A percentile compares a stretch with the other conserved stretches of the same genome.
These are phyloP conservation scores for Zygosaccharomyces sapae DNA, from an alignment of 1,139 yeast species.

Conservation along the genomic window DNA sequence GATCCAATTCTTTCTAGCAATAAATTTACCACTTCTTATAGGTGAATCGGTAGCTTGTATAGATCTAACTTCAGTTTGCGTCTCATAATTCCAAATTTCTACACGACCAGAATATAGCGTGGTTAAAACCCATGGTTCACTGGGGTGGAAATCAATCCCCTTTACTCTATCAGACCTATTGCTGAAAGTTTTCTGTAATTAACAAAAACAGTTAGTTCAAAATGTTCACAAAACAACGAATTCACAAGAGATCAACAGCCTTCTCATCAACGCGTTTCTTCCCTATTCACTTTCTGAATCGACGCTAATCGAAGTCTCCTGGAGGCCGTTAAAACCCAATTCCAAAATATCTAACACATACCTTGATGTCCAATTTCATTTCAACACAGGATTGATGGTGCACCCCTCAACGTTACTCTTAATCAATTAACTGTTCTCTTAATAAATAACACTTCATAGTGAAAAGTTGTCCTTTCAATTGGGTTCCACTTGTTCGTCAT, in stretches of 20 bases:
- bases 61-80: conserved; percentile 59
- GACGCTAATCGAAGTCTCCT: not conserved
- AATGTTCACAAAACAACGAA: not conserved
- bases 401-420: not conserved
- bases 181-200: conserved; percentile 31
- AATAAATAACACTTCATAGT: conserved; percentile 7
- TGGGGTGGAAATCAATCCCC: conserved; percentile 96
- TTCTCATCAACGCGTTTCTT: not conserved
- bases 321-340: not conserved
- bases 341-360: conserved; percentile 16
- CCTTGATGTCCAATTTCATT: conserved; percentile 34
- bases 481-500: not conserved
- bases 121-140: conserved; percentile 93
- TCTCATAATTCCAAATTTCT: conserved; percentile 92
- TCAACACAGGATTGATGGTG: conserved; percentile 3
- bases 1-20: conserved; percentile 96
- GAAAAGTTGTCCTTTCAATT: conserved; percentile 14
- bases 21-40: conserved; percentile 89
- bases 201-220: not conserved
- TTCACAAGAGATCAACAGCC: conserved; percentile 1
- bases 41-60: conserved; percentile 92
- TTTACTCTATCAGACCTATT: conserved; percentile 87
- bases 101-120: conserved; percentile 77
- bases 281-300: not conserved
- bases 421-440: conserved; percentile 1